Percentiles rank a stretch among this genome's conserved stretches.
Evolutionary conservation across 331 rosid species (phyloP).

Genomic region (Acacia pycnantha): DNA sequence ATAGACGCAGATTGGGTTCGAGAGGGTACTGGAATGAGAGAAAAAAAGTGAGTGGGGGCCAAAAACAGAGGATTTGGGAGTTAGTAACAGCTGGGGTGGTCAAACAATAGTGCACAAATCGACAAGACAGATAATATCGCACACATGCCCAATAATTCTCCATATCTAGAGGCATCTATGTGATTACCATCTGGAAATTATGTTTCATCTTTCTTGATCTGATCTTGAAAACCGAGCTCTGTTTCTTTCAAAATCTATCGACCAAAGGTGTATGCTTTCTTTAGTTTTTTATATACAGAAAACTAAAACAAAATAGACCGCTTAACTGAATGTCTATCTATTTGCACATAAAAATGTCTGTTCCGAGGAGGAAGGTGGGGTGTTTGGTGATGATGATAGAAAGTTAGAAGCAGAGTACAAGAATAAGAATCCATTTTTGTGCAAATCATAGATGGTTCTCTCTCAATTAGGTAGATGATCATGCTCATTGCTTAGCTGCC

Average conservation of each 20-base stretch:
- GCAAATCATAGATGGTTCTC: not conserved
- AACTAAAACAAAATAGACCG: slow-evolving; percentile 27
- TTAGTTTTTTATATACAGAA: slow-evolving; percentile 11
- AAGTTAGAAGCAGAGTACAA: slow-evolving; percentile 6
- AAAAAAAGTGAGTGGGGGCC: slow-evolving; percentile 37
- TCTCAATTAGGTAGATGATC: not conserved
- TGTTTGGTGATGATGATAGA: slow-evolving; percentile 23
- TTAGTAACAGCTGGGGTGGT: slow-evolving; percentile 47
- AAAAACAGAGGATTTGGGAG: slow-evolving; percentile 14
- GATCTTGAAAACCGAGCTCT: slow-evolving; percentile 57
- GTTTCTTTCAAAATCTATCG: slow-evolving; percentile 22
- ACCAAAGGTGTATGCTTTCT: slow-evolving; percentile 29
- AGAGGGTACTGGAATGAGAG: not conserved
- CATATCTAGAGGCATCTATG: slow-evolving; percentile 38
- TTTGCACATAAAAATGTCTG: slow-evolving; percentile 22
- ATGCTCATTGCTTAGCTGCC: slow-evolving; percentile 15
- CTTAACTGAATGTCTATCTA: slow-evolving; percentile 38
- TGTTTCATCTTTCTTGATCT: slow-evolving; percentile 49
- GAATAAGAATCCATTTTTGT: not conserved
- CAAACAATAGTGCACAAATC: slow-evolving; percentile 52
- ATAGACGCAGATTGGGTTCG: slow-evolving; percentile 28
- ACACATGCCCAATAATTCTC: slow-evolving; percentile 54
- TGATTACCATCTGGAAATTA: slow-evolving; percentile 32
- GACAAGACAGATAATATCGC: slow-evolving; percentile 50
- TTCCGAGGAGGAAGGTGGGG: slow-evolving; percentile 15